Percentiles rank a stretch among this genome's conserved stretches.
These are phyloP conservation scores for Vanrija sp. DNA, from an alignment of 1,284 basidiomycete genomes.

Conservation along the genomic window DNA sequence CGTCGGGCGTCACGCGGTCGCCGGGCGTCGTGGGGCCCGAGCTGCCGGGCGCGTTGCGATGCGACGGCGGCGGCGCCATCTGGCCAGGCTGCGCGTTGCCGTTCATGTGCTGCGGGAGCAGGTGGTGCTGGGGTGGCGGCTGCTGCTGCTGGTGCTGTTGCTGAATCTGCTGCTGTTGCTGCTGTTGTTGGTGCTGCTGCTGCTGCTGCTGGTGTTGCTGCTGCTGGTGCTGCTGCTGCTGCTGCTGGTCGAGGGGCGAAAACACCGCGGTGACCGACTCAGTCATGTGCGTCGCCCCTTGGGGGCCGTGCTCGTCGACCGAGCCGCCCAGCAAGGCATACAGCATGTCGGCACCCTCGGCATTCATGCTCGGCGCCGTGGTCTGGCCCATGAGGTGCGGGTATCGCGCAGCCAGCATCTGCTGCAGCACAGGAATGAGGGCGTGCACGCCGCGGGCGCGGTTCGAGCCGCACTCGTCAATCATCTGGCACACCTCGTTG, in stretches of 20 bases:
- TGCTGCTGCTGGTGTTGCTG: conserved; percentile 1
- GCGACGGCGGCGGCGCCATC: no score
- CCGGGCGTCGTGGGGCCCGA: no score
- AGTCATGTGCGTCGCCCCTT: neutral
- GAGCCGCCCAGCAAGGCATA: conserved; percentile 42
- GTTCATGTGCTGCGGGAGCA: neutral
- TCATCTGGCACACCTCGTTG: conserved; percentile 33
- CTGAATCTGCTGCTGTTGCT: neutral
- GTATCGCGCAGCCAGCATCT: conserved; percentile 32
- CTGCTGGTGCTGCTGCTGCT: neutral
- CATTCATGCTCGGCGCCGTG: conserved; percentile 10
- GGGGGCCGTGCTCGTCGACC: conserved; percentile 19
- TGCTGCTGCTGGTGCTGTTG: conserved; percentile 10
- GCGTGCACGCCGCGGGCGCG: conserved; percentile 14
- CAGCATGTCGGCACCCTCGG: conserved; percentile 41
- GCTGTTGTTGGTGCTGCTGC: neutral
- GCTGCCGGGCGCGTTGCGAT: no score
- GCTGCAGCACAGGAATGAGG: conserved; percentile 35
- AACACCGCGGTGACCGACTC: neutral
- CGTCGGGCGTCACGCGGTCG: no score
- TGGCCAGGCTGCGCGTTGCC: no score
- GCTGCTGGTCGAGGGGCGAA: neutral
- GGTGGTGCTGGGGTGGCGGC: conserved; percentile 3
- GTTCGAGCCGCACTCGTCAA: conserved; percentile 30
- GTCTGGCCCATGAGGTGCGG: conserved; percentile 28